Evolutionary conservation across 148 eudicot genomes (phyloP), one percentile per base, ranked within the genome.

Genomic region (Selenicereus undatus): DNA sequence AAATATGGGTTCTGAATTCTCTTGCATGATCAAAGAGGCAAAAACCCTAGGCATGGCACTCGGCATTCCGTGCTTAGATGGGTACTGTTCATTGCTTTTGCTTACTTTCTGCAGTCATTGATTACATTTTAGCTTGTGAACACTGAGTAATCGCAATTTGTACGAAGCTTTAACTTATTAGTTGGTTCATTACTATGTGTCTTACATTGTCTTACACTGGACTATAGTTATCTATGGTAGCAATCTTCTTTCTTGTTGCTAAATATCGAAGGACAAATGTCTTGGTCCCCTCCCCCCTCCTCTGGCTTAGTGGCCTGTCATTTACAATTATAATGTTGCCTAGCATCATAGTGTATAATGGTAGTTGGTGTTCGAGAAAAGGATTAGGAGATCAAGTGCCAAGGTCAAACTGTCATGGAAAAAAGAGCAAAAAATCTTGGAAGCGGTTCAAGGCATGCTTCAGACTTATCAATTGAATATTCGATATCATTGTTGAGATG

Each of bases 1-100:
- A 87, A 95, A 95, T 85, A 89, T 82, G 93, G 98, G 98, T 45
- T 95, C 98, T 62, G 97, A 87, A 78, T 95, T 95, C 83, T 95
- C 97, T 45, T 86, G 99, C 81, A 91, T 93, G 93, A 85, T 95
- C 80, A 90, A 87, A 86, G 99, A 93, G 86, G 97, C 97, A 69
- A 95, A 93, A 86, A 54, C 81, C 52, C 85, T 95, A 14, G 97
- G 91, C 77, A 79, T 56, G 78, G 90, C 95, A 27, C 93, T 95
- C 78, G 99, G 97, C 70, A 89, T 95, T 84, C 97, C 94, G 77
- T 92, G 97, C 87, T 83, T 95, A 78, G 93, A 92, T 86, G 97
- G 97, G 98, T 95, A 95, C 85, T 73, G 42, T 48, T 54, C 72
- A 80, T 76, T 76, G 3, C 72, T 66, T 65, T 0, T 48, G 20